These are phyloP conservation scores for Trichaptum fuscoviolaceum DNA, from an alignment of 768 basidiomycete species.

Conservation along the genomic window DNA sequence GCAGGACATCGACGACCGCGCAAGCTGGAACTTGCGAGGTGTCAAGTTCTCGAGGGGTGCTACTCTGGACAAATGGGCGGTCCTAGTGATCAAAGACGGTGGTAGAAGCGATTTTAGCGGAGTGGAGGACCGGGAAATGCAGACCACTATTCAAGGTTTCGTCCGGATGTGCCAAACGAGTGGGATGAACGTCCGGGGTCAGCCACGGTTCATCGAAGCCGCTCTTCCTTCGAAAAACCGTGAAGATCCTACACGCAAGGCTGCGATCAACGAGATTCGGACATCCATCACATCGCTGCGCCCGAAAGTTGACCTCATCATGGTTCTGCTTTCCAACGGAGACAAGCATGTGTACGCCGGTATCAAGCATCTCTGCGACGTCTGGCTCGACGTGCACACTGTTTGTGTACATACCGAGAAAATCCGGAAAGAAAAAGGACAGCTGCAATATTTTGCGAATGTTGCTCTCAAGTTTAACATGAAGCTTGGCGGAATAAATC, in stretches of 20 bases:
- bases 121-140: constrained; percentile 49
- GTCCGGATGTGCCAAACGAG: constrained; percentile 53
- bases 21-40: constrained; percentile 50
- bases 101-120: constrained; percentile 54
- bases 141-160: constrained; percentile 45
- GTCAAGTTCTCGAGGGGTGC: constrained; percentile 60
- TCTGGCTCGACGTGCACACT: constrained; percentile 46
- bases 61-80: constrained; percentile 55
- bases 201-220: constrained; percentile 22
- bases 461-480: constrained; percentile 52
- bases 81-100: constrained; percentile 62
- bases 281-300: constrained; percentile 30
- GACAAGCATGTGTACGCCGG: constrained; percentile 48
- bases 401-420: constrained; percentile 72
- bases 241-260: constrained; percentile 48
- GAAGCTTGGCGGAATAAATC: constrained; percentile 52
- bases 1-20: constrained; percentile 35
- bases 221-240: constrained; percentile 46
- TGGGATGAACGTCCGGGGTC: constrained; percentile 49
- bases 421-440: constrained; percentile 60
- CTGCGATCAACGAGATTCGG: constrained; percentile 44
- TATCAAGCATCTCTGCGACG: constrained; percentile 47
- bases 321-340: constrained; percentile 42
- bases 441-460: constrained; percentile 48
- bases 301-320: constrained; percentile 37